Evolutionary conservation across 164 flowering plant species (phyloP), one percentile per base, ranked within the genome.

Genomic region (Vitis labrusca): DNA sequence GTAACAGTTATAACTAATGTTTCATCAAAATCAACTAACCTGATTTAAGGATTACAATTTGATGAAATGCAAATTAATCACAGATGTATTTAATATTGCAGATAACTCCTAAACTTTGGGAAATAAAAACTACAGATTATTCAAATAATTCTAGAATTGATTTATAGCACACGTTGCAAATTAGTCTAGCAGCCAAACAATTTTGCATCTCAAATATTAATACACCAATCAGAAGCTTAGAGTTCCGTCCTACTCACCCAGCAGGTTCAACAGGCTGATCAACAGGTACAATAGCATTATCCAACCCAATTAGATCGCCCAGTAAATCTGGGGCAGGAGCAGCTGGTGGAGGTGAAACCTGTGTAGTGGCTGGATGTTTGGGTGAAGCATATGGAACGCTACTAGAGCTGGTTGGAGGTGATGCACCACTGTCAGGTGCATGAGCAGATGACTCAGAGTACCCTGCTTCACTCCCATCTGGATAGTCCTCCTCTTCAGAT

Each of bases 401-500:
- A 78, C 80, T 77, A 19, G 93, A 80, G 71, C 82, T 80, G 58
- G 84, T 56, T 61, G 87, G 82, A 64, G 95, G 84, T 64, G 97
- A 80, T 56, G 84, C 75, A 66, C 69, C 85, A 71, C 82, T 77
- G 29, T 87, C 87, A 74, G 63, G 79, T 12, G 76, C 85, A 77
- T 79, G 81, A 70, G 93, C 75, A 74, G 92, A 77, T 27, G 98
- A 68, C 59, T 90, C 96, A 16, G 99, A 85, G 77, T 86, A 78
- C 9, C 90, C 93, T 62, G 84, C 29, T 78, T 93, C 98, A 77
- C 85, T 74, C 19, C 87, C 99, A 66, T 93, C 97, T 61, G 92
- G 85, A 72, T 88, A 93, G 27, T 96, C 99, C 3, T 96, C 99
- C 17, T 96, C 98, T 64, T 93, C 99, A 52, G 97, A 86, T 82